phyloP scores from a whole-genome alignment of 768 basidiomycete genomes.

The Phanerochaete sordida region DNA sequence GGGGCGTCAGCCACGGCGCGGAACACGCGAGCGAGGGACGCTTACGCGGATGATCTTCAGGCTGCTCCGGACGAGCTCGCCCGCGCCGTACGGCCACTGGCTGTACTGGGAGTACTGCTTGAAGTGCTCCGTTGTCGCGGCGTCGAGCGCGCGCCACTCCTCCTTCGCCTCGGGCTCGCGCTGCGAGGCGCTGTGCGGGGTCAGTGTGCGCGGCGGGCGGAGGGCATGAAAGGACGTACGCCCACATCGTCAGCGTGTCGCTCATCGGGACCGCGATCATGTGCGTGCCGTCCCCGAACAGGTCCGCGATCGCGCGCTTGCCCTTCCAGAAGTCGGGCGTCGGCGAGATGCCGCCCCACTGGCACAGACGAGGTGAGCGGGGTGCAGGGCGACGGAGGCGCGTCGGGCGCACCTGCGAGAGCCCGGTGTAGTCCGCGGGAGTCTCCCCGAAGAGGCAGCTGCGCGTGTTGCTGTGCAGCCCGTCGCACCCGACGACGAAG shows the following conservation, averaged over 20 bases:
- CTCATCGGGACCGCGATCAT: slow-evolving; percentile 33
- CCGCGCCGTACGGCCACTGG: slow-evolving; percentile 24
- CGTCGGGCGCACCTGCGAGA: neutral
- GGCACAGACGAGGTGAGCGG: neutral
- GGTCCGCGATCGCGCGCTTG: slow-evolving; percentile 24
- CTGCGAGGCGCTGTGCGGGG: slow-evolving; percentile 24
- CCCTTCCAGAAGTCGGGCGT: slow-evolving; percentile 20
- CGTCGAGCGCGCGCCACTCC: slow-evolving; percentile 37
- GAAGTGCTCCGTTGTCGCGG: slow-evolving; percentile 10
- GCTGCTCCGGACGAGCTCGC: slow-evolving; percentile 23
- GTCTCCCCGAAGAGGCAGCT: slow-evolving; percentile 5
- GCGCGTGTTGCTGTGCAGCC: slow-evolving; percentile 40
- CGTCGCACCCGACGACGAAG: slow-evolving; percentile 43
- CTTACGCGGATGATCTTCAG: slow-evolving; percentile 26
- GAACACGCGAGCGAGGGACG: neutral
- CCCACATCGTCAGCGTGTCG: slow-evolving; percentile 15
- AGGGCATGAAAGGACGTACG: neutral
- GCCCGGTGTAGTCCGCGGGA: slow-evolving; percentile 1
- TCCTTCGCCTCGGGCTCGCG: slow-evolving; percentile 37
- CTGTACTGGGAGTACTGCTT: slow-evolving; percentile 17
- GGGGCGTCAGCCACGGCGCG: neutral
- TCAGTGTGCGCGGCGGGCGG: neutral
- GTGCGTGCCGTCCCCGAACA: slow-evolving; percentile 35
- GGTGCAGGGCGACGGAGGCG: neutral
- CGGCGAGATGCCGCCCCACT: neutral